phyloP scores from a whole-genome alignment of 163 green algal genomes.

The Scenedesmus sp. region DNA sequence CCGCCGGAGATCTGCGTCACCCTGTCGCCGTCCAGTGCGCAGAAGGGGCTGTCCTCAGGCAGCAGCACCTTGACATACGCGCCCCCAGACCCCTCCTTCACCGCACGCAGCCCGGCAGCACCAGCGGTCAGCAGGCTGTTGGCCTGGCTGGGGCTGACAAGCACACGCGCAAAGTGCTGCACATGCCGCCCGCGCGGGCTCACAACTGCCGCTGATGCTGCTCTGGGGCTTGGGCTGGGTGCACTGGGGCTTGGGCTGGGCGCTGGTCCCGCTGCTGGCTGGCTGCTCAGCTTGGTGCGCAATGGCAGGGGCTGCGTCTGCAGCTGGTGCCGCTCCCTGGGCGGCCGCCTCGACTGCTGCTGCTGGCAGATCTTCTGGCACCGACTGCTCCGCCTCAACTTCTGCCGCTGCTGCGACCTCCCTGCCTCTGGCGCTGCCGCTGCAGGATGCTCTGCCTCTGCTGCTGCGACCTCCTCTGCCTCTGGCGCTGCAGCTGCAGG shows the following conservation, averaged over 20 bases:
- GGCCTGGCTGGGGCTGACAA: conserved; percentile 34
- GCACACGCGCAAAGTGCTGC: conserved; percentile 33
- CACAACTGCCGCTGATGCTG: conserved; percentile 14
- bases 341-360: conserved; percentile 17
- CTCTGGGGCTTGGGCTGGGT: neutral
- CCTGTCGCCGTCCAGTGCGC: conserved; percentile 39
- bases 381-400: conserved; percentile 24
- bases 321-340: neutral
- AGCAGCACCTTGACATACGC: conserved; percentile 30
- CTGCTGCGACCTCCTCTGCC: neutral
- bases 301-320: neutral
- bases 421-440: neutral
- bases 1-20: conserved; percentile 5
- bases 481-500: neutral
- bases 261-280: neutral
- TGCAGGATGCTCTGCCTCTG: neutral
- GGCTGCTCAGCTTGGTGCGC: neutral
- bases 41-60: conserved; percentile 38
- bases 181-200: neutral
- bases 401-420: neutral
- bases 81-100: conserved; percentile 12
- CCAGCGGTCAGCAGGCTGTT: conserved; percentile 22
- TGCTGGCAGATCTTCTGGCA: conserved; percentile 4
- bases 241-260: neutral
- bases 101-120: conserved; percentile 1